These are phyloP conservation scores for Eucalyptus caleyi DNA, from an alignment of 345 rosid species.

Conservation along the genomic window DNA sequence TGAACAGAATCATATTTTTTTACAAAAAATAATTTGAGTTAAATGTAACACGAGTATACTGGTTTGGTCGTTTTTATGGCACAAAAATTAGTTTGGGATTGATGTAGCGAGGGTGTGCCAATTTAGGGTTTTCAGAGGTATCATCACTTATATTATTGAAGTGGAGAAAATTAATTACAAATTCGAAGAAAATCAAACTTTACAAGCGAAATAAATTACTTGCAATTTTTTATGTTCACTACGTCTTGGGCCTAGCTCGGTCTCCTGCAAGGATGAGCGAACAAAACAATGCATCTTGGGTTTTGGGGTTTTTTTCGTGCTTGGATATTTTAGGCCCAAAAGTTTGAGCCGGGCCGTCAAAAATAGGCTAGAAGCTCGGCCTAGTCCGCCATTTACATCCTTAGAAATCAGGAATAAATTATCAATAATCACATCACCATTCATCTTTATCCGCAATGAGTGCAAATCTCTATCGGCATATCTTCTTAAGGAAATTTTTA, in stretches of 20 bases:
- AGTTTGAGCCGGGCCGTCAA: neutral
- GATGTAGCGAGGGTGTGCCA: neutral
- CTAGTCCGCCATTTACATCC: neutral
- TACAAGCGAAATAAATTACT: neutral
- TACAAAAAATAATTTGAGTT: too few species aligned
- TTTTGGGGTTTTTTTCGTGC: neutral
- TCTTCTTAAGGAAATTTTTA: neutral
- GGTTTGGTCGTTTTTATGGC: too few species aligned
- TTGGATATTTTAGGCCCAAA: neutral
- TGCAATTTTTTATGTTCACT: neutral
- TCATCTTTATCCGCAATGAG: neutral
- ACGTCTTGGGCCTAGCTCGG: neutral
- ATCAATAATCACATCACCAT: neutral
- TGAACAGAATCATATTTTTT: too few species aligned
- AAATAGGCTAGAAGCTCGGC: neutral
- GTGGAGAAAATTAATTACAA: neutral
- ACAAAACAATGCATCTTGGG: neutral
- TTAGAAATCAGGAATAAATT: neutral
- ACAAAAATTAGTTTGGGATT: neutral
- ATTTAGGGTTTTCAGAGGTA: neutral
- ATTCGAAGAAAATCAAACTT: neutral
- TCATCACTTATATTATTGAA: neutral
- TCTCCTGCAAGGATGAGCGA: neutral
- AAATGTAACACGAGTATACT: too few species aligned
- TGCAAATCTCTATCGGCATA: neutral